Percentiles rank a stretch among this genome's conserved stretches.
phyloP scores from a whole-genome alignment of 2,329 filamentous ascomycete species.

The Zelopaecilomyces penicillatus region DNA sequence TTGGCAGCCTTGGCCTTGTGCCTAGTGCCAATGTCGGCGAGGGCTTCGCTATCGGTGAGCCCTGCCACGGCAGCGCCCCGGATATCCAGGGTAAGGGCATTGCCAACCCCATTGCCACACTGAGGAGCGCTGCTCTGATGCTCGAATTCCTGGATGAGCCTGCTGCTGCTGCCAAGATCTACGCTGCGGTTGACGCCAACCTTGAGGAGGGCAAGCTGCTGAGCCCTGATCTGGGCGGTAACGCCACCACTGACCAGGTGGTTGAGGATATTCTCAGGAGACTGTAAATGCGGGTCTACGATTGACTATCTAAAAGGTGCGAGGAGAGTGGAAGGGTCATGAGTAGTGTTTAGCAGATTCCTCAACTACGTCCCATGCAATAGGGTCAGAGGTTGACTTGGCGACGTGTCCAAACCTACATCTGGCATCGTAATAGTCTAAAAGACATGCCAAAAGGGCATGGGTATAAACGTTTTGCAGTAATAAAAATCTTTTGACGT shows the following conservation, averaged over 20 bases:
- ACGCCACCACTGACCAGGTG: conserved; percentile 77
- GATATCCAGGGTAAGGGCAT: conserved; percentile 91
- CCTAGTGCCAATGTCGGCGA: conserved; percentile 93
- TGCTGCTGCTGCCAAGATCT: conserved; percentile 79
- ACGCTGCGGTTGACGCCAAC: conserved; percentile 84
- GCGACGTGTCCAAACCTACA: no score
- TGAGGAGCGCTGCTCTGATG: conserved; percentile 88
- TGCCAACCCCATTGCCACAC: conserved; percentile 92
- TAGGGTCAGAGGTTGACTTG: no score
- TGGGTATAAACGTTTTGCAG: no score
- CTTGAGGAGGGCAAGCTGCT: conserved; percentile 74
- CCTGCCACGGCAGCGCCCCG: conserved; percentile 91
- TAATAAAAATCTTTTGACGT: no score
- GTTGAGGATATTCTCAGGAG: conserved; percentile 78
- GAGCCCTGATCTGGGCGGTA: conserved; percentile 85
- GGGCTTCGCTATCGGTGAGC: conserved; percentile 91
- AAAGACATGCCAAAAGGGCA: no score
- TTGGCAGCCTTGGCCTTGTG: conserved; percentile 85
- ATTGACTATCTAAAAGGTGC: no score
- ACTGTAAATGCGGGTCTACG: conserved; percentile 43
- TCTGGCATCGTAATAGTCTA: no score
- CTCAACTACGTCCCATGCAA: no score
- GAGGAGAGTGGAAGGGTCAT: no score
- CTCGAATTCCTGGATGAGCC: conserved; percentile 89
- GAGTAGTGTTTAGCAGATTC: no score